Evolutionary conservation across 768 basidiomycete genomes (phyloP).

Genomic region (Leccinum ochraceum): DNA sequence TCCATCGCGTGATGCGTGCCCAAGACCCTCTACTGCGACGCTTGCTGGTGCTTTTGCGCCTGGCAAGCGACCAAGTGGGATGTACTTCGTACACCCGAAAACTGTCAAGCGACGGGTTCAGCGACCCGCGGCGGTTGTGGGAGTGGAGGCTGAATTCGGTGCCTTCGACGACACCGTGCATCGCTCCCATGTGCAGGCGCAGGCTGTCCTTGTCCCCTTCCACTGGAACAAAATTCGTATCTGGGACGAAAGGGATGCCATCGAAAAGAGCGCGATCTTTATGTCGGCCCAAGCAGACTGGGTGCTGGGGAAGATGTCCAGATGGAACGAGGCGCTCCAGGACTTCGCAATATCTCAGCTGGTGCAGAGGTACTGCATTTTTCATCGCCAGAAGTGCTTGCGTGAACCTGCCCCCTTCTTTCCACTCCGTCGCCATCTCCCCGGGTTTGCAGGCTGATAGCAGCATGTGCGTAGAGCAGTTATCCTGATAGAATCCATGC

Average conservation of each 20-base stretch:
- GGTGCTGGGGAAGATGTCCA: conserved; percentile 42
- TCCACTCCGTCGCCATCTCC: conserved; percentile 59
- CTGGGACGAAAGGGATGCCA: conserved; percentile 53
- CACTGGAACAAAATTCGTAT: conserved; percentile 49
- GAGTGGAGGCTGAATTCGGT: conserved; percentile 61
- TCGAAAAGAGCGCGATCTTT: conserved; percentile 54
- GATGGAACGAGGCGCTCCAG: conserved; percentile 42
- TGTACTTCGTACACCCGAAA: conserved; percentile 55
- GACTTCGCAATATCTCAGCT: conserved; percentile 51
- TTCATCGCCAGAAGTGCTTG: conserved; percentile 50
- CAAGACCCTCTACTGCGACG: conserved; percentile 46
- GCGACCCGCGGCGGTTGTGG: conserved; percentile 60
- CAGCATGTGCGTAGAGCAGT: conserved; percentile 47
- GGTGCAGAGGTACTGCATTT: conserved; percentile 50
- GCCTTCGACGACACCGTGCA: conserved; percentile 65
- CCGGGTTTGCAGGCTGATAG: conserved; percentile 59
- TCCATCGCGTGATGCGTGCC: conserved; percentile 57
- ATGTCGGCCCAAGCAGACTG: conserved; percentile 51
- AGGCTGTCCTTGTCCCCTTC: conserved; percentile 42
- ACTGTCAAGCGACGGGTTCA: conserved; percentile 52
- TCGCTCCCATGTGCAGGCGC: conserved; percentile 56
- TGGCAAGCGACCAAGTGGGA: conserved; percentile 59
- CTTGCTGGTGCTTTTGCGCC: conserved; percentile 37
- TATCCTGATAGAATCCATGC: conserved; percentile 46
- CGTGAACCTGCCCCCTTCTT: conserved; percentile 65